phyloP scores from a whole-genome alignment of 768 basidiomycete genomes.

The Obba rivulosa region DNA sequence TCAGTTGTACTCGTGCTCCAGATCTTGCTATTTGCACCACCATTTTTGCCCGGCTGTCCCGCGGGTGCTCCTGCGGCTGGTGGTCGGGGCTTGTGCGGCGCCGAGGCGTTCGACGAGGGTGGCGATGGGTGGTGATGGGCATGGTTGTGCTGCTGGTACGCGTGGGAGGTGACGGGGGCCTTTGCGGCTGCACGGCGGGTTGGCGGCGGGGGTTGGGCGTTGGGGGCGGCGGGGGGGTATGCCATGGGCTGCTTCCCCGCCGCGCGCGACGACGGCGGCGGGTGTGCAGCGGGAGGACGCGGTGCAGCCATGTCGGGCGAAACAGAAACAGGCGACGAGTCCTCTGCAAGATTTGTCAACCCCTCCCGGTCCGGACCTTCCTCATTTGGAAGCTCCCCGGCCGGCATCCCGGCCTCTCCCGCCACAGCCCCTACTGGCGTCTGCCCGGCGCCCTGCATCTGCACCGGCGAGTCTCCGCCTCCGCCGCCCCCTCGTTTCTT shows the following conservation, averaged over 20 bases:
- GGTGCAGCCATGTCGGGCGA: slow-evolving; percentile 40
- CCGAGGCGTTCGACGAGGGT: slow-evolving; percentile 35
- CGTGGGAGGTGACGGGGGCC: slow-evolving; percentile 48
- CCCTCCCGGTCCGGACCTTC: slow-evolving; percentile 8
- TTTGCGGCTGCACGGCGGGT: slow-evolving; percentile 42
- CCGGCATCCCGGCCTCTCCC: slow-evolving; percentile 17
- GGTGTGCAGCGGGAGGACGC: slow-evolving; percentile 37
- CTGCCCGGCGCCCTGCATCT: too few species aligned
- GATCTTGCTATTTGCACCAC: slow-evolving; percentile 55
- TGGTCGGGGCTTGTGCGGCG: slow-evolving; percentile 31
- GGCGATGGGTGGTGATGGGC: slow-evolving; percentile 54
- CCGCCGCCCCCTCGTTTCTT: slow-evolving; percentile 14
- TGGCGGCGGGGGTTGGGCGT: slow-evolving; percentile 29
- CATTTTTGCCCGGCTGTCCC: slow-evolving; percentile 35
- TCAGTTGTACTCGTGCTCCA: slow-evolving; percentile 91
- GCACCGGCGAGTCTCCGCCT: slow-evolving; percentile 20
- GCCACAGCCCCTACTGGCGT: slow-evolving; percentile 18
- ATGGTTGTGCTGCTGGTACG: slow-evolving; percentile 42
- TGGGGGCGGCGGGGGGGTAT: slow-evolving; percentile 41
- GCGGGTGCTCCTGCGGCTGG: slow-evolving; percentile 23
- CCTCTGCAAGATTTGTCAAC: slow-evolving; percentile 24
- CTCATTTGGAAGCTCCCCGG: background rate
- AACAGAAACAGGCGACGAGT: slow-evolving; percentile 26
- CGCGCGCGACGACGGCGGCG: slow-evolving; percentile 73
- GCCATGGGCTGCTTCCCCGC: slow-evolving; percentile 93